Evolutionary conservation across 768 basidiomycete species (phyloP).

Genomic region (Russula olivacea): DNA sequence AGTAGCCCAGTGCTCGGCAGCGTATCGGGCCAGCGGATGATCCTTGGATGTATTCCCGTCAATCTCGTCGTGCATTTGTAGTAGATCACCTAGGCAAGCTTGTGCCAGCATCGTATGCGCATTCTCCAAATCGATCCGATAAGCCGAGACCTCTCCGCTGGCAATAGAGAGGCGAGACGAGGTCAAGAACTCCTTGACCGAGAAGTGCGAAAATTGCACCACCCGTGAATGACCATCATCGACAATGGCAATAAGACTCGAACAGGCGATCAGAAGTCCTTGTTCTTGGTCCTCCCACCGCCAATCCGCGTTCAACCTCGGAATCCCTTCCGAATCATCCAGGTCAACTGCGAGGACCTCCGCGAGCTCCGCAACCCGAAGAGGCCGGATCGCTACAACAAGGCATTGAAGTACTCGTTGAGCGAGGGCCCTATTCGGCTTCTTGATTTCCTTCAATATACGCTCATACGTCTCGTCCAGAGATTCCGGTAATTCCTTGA

Average conservation of each 20-base stretch:
- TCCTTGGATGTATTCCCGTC: background rate
- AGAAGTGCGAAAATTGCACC: background rate
- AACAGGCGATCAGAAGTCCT: background rate
- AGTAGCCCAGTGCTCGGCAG: background rate
- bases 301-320: background rate
- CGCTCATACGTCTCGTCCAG: slow-evolving; percentile 4
- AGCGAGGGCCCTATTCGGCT: background rate
- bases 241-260: background rate
- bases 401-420: background rate
- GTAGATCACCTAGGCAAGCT: background rate
- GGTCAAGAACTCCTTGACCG: background rate
- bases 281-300: background rate
- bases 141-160: background rate
- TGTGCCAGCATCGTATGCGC: background rate
- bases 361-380: background rate
- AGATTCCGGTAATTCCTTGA: background rate
- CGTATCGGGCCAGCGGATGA: background rate
- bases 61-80: background rate
- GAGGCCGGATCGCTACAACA: background rate
- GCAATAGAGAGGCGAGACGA: background rate
- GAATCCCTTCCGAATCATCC: background rate
- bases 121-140: background rate
- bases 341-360: background rate
- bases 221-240: background rate
- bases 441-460: background rate